Base-by-base conservation (phyloP, 192 early-diverging fungal species). In the Gigaspora rosea region DNA sequence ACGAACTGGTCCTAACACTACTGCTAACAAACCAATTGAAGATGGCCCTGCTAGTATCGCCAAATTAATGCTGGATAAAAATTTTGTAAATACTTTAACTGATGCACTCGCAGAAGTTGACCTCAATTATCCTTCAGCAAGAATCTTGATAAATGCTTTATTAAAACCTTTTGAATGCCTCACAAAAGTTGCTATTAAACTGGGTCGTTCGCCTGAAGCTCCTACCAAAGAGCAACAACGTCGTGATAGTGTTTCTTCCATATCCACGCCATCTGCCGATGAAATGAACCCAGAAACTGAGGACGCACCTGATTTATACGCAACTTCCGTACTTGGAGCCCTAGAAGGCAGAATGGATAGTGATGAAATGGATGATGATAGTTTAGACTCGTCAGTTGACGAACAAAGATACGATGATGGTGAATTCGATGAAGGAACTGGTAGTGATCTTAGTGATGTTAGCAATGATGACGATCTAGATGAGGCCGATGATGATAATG, bases 101-200 rank as follows among this genome's bases (percentile, higher is more conserved):
- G 89, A 86, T 49, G 89, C 93, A 3, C 81, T 96, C 22, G 90
- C 89, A 48, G 94, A 95, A 69, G 86, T 99, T 49, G 96, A 99
- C 79, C 82, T 96, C 47, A 94, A 96, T 79, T 95, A 97, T 78
- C 97, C 97, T 9, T 85, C 88, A 54, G 88, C 93, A 41, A 92
- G 88, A 58, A 82, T 84, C 16, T 86, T 98, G 36, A 88, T 97
- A 13, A 90, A 83, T 35, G 80, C 91, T 6, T 85, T 99, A 68
- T 74, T 98, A 63, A 93, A 94, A 59, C 97, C 96, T 8, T 86
- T 98, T 54, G 96, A 97, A 80, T 88, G 89, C 36, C 84, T 99
- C 73, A 92, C 96, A 15, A 94, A 96, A 78, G 78, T 94, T 5
- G 95, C 97, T 16, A 92, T 95, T 68, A 94, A 92, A 80, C 86